Percentiles rank a stretch among this genome's conserved stretches.
Evolutionary conservation across 2,329 filamentous ascomycete genomes (phyloP).

Genomic region (Fragosphaeria purpurea): DNA sequence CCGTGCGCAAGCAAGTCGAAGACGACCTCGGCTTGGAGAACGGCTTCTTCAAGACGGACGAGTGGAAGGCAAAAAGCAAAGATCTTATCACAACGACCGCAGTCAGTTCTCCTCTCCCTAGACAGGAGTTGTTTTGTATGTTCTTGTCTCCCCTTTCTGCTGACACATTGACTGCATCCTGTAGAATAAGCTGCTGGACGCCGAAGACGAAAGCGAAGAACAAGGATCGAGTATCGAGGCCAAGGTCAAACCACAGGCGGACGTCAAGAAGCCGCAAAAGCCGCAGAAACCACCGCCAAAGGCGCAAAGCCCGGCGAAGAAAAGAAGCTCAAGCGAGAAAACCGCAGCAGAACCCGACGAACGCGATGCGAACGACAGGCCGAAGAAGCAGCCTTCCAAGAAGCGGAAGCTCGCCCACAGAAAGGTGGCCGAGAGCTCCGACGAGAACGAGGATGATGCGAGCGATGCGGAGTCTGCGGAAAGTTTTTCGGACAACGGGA

Average conservation of each 20-base stretch:
- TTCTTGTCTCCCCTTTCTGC: too few species aligned
- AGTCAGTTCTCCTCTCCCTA: slow-evolving; percentile 30
- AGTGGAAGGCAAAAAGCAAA: slow-evolving; percentile 53
- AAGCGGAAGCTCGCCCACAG: background rate
- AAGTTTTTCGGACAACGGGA: background rate
- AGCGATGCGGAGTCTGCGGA: too few species aligned
- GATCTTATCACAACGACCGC: slow-evolving; percentile 42
- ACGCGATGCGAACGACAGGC: slow-evolving; percentile 6
- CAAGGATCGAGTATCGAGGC: slow-evolving; percentile 4
- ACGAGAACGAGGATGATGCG: too few species aligned
- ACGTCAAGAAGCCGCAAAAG: slow-evolving; percentile 7
- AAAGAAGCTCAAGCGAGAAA: slow-evolving; percentile 12
- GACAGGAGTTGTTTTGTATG: background rate
- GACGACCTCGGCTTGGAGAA: slow-evolving; percentile 36
- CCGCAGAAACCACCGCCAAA: too few species aligned
- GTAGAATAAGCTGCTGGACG: slow-evolving; percentile 7
- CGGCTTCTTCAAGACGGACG: slow-evolving; percentile 36
- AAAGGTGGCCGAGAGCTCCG: too few species aligned
- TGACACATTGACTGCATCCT: background rate
- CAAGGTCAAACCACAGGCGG: slow-evolving; percentile 14
- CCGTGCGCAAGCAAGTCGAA: slow-evolving; percentile 43
- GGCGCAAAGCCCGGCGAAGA: slow-evolving; percentile 17
- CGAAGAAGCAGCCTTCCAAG: slow-evolving; percentile 2
- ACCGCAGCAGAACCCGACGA: slow-evolving; percentile 11
- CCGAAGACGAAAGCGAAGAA: background rate